Evolutionary conservation across 2,329 filamentous ascomycete species (phyloP).

Genomic region (Verticillium nubilum): DNA sequence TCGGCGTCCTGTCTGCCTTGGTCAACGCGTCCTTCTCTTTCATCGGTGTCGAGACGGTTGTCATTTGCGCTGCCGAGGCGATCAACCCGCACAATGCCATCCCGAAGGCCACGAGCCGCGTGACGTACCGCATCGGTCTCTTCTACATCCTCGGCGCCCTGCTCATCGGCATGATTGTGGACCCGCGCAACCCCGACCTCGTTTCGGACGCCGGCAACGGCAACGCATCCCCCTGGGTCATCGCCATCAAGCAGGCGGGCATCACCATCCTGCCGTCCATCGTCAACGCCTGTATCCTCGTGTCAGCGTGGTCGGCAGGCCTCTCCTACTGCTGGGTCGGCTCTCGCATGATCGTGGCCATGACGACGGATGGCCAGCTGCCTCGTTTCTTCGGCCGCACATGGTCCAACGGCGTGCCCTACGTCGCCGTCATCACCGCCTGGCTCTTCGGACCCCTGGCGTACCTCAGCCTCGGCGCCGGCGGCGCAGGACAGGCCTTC

Average conservation of each 20-base stretch:
- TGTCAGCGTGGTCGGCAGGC: conserved; percentile 63
- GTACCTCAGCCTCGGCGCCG: conserved; percentile 25
- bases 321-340: conserved; percentile 57
- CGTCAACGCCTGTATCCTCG: conserved; percentile 61
- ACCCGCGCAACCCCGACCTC: conserved; percentile 13
- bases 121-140: conserved; percentile 17
- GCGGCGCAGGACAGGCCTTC: conserved; percentile 15
- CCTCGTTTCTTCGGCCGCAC: conserved; percentile 32
- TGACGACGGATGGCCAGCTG: conserved; percentile 12
- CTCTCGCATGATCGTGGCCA: conserved; percentile 4
- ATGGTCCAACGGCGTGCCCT: conserved; percentile 33
- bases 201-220: conserved; percentile 29
- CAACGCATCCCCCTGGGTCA: conserved; percentile 43
- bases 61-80: conserved; percentile 17
- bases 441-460: conserved; percentile 33
- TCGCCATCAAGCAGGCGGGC: conserved; percentile 44
- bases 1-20: conserved; percentile 20
- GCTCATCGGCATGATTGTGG: conserved; percentile 16
- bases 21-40: conserved; percentile 9
- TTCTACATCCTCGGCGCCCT: conserved; percentile 16
- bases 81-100: conserved; percentile 17
- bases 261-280: conserved; percentile 45
- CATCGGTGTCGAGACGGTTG: conserved; percentile 21
- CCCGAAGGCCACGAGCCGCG: conserved; percentile 17
- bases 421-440: conserved; percentile 31